phyloP scores from a whole-genome alignment of 2,329 filamentous ascomycete genomes.

The Claviceps capensis region DNA sequence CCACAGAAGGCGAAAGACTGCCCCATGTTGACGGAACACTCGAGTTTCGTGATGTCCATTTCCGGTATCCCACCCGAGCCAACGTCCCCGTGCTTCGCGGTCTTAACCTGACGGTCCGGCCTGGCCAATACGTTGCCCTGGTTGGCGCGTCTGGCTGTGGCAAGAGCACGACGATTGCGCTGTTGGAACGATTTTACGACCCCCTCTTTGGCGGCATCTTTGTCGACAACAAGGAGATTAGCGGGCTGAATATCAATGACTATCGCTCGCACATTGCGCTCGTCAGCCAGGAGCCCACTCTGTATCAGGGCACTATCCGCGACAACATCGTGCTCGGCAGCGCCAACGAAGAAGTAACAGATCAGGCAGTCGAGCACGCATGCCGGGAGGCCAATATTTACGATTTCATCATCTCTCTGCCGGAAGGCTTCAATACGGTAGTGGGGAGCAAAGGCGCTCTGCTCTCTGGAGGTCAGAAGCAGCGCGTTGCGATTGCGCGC shows the following conservation, averaged over 20 bases:
- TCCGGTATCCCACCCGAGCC: slow-evolving; percentile 81
- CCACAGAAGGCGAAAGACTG: slow-evolving; percentile 49
- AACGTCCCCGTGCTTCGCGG: slow-evolving; percentile 88
- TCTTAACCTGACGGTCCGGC: slow-evolving; percentile 58
- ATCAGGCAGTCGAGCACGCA: slow-evolving; percentile 60
- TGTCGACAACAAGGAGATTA: slow-evolving; percentile 74
- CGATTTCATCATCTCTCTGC: slow-evolving; percentile 76
- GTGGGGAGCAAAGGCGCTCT: slow-evolving; percentile 80
- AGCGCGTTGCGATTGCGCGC: slow-evolving; percentile 84
- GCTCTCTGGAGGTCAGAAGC: slow-evolving; percentile 84
- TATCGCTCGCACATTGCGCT: slow-evolving; percentile 77
- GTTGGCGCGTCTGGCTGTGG: slow-evolving; percentile 92
- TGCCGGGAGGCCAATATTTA: slow-evolving; percentile 88
- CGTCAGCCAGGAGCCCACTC: slow-evolving; percentile 84
- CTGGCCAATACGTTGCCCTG: slow-evolving; percentile 74
- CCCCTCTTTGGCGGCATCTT: slow-evolving; percentile 67
- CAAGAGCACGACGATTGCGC: slow-evolving; percentile 83
- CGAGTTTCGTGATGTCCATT: slow-evolving; percentile 87
- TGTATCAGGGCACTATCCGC: slow-evolving; percentile 83
- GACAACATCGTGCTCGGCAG: slow-evolving; percentile 82
- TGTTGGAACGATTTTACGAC: slow-evolving; percentile 92
- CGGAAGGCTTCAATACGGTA: slow-evolving; percentile 72
- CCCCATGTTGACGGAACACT: slow-evolving; percentile 58
- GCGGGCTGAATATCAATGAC: slow-evolving; percentile 66
- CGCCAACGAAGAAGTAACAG: slow-evolving; percentile 50